Evolutionary conservation across 768 basidiomycete species (phyloP).

Genomic region (Trametes coccinea): DNA sequence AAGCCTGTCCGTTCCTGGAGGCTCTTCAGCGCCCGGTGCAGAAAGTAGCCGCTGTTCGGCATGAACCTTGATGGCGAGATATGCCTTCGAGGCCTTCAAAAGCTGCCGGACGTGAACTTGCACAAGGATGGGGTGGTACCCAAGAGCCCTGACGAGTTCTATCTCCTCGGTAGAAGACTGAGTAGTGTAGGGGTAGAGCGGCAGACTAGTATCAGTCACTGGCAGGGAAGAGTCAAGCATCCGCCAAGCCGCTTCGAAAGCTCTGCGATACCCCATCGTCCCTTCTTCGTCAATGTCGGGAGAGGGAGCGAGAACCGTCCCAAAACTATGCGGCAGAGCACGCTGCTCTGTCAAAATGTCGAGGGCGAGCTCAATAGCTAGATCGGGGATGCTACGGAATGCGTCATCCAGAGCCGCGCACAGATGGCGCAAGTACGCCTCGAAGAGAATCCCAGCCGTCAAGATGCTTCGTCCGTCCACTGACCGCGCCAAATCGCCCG

Average conservation of each 20-base stretch:
- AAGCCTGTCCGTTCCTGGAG: neutral
- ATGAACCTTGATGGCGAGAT: neutral
- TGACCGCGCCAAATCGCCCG: neutral
- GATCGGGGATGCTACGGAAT: conserved; percentile 1
- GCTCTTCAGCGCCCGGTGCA: neutral
- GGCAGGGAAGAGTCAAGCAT: neutral
- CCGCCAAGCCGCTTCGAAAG: conserved; percentile 9
- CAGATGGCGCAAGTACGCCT: neutral
- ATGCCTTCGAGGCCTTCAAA: neutral
- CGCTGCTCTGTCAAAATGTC: conserved; percentile 5
- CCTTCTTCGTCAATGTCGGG: neutral
- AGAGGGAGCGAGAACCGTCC: neutral
- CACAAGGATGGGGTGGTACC: neutral
- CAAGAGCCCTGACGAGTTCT: neutral
- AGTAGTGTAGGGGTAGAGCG: conserved; percentile 2
- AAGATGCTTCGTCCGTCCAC: neutral
- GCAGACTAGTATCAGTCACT: neutral
- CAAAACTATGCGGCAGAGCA: neutral
- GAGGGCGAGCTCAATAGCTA: conserved; percentile 9
- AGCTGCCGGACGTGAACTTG: neutral
- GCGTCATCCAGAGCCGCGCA: neutral
- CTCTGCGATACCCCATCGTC: neutral
- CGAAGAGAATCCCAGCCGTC: neutral
- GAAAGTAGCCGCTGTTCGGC: conserved; percentile 1
- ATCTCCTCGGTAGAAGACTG: neutral